A percentile compares a stretch with the other conserved stretches of the same genome.
These are phyloP conservation scores for Aquilaria yunnanensis DNA, from an alignment of 345 rosid species.

Conservation along the genomic window DNA sequence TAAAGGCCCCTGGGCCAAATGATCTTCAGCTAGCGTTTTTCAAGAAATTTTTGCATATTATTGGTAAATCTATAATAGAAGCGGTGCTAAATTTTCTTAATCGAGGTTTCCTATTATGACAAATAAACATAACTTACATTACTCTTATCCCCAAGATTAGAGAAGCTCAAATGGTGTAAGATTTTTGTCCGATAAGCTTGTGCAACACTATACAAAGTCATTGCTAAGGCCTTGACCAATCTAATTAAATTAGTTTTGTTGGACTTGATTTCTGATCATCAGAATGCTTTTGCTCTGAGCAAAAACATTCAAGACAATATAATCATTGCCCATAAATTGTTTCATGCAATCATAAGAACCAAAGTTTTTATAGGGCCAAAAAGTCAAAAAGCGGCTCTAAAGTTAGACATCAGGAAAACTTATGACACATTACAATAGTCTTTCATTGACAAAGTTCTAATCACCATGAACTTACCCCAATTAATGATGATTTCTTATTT, in stretches of 20 bases:
- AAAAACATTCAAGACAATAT: background rate
- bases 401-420: too few species aligned
- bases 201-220: background rate
- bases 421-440: too few species aligned
- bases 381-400: too few species aligned
- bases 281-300: background rate
- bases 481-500: too few species aligned
- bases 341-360: background rate
- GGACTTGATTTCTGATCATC: too few species aligned
- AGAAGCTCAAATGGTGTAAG: background rate
- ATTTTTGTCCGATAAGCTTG: background rate
- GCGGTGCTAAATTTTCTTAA: background rate
- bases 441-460: too few species aligned
- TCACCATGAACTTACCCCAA: too few species aligned
- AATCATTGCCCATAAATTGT: background rate
- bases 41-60: background rate
- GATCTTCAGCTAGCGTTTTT: too few species aligned
- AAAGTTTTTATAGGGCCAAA: background rate
- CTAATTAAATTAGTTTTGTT: too few species aligned
- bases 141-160: background rate
- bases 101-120: background rate
- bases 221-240: too few species aligned
- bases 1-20: too few species aligned
- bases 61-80: background rate
- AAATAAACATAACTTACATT: background rate